These are phyloP conservation scores for Phytophthora vignae DNA, from an alignment of 352 stramenopile species.

Conservation along the genomic window DNA sequence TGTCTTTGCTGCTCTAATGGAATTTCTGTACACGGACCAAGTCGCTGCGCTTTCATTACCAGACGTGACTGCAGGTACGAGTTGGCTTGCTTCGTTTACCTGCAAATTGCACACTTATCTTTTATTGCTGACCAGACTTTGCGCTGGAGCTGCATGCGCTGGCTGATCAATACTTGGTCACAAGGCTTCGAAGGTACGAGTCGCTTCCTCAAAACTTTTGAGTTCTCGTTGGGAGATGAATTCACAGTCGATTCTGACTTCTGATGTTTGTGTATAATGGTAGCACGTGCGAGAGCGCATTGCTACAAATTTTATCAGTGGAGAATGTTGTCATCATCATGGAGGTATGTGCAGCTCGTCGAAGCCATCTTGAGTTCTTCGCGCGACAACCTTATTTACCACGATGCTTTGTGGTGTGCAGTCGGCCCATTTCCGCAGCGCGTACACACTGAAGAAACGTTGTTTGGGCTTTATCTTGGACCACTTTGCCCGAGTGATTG, in stretches of 20 bases:
- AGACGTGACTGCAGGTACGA: constrained; percentile 54
- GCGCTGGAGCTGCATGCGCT: constrained; percentile 81
- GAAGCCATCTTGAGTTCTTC: background rate
- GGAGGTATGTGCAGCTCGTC: constrained; percentile 41
- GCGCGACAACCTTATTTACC: background rate
- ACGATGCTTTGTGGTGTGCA: constrained; percentile 30
- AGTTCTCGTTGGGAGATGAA: background rate
- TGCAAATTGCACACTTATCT: background rate
- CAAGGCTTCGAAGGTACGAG: constrained; percentile 57
- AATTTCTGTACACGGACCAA: constrained; percentile 92
- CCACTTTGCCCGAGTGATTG: constrained; percentile 80
- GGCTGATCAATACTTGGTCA: constrained; percentile 89
- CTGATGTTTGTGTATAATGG: background rate
- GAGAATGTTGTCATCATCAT: constrained; percentile 84
- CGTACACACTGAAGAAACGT: constrained; percentile 77
- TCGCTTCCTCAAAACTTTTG: background rate
- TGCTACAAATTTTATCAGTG: constrained; percentile 73
- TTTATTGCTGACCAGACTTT: constrained; percentile 56
- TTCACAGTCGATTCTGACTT: background rate
- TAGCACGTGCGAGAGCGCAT: constrained; percentile 78
- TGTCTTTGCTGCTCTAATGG: constrained; percentile 84
- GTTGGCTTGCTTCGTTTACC: background rate
- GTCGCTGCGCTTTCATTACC: constrained; percentile 49
- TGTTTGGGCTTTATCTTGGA: constrained; percentile 87
- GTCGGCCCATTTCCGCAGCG: constrained; percentile 75